Evolutionary conservation across 129 eudicot species (phyloP).

Genomic region (Escallonia herrerae): DNA sequence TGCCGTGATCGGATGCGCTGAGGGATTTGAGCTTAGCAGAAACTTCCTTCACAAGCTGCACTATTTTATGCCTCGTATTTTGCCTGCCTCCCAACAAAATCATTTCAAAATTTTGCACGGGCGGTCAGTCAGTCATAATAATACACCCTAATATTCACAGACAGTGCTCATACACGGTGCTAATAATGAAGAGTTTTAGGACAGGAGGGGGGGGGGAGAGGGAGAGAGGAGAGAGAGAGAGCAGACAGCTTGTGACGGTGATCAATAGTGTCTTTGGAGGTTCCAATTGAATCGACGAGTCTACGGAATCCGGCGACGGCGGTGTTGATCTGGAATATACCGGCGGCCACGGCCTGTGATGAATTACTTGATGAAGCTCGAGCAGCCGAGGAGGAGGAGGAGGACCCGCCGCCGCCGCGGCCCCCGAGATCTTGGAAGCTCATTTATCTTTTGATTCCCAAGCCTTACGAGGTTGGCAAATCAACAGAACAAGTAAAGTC

Average conservation of each 20-base stretch:
- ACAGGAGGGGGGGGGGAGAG: not conserved
- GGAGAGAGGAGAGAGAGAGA: not conserved
- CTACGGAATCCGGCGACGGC: conserved; percentile 29
- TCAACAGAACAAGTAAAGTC: too few relatives aligned
- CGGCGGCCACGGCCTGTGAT: conserved; percentile 26
- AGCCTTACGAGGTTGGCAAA: too few relatives aligned
- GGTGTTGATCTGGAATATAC: conserved; percentile 32
- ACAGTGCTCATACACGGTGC: too few relatives aligned
- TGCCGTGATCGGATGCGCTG: conserved; percentile 19
- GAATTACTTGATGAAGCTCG: conserved; percentile 5
- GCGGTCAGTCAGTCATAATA: not conserved
- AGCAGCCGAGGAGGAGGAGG: conserved; percentile 1
- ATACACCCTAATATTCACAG: not conserved
- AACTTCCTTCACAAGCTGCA: conserved; percentile 30
- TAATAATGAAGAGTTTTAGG: not conserved
- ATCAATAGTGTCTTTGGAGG: conserved; percentile 30
- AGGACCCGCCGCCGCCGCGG: conserved; percentile 9
- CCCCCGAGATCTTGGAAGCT: conserved; percentile 31
- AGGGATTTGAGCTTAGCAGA: conserved; percentile 37
- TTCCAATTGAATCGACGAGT: conserved; percentile 30
- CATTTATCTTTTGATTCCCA: not conserved
- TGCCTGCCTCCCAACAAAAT: conserved; percentile 16
- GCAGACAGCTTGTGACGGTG: conserved; percentile 33
- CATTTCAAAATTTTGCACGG: not conserved
- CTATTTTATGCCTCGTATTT: conserved; percentile 26